Conservation (phyloP, 2,329 filamentous ascomycete species). For the Arthrobotrys musiformis region DNA sequence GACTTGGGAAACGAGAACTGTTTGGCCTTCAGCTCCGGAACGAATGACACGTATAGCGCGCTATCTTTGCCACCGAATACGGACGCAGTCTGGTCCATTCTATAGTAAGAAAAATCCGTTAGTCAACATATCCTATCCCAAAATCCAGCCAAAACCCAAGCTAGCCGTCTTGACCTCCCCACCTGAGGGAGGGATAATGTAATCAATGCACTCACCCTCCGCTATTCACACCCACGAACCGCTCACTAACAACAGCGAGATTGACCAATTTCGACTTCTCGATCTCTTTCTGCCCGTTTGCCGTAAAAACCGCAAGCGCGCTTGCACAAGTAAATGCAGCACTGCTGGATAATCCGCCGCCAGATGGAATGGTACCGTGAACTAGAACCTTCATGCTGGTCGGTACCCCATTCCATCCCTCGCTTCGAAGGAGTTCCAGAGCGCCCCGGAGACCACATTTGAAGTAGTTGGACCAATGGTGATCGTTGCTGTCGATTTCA, state of each 20-base stretch:
- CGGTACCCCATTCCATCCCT: constrained; percentile 72
- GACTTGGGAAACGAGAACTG: constrained; percentile 85
- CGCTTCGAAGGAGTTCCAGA: constrained; percentile 78
- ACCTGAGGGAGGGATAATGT: neutral
- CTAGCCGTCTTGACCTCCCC: neutral
- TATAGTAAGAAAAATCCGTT: constrained; percentile 61
- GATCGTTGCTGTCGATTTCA: constrained; percentile 83
- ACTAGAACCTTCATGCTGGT: constrained; percentile 87
- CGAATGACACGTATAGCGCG: constrained; percentile 90
- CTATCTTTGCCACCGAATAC: constrained; percentile 89
- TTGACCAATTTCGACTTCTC: constrained; percentile 94
- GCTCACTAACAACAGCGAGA: constrained; percentile 91
- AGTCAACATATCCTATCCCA: neutral
- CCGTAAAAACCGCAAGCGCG: constrained; percentile 85
- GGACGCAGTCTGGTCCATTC: constrained; percentile 97
- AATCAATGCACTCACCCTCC: constrained; percentile 74
- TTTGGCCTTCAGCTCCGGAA: constrained; percentile 77
- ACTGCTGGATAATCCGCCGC: constrained; percentile 91
- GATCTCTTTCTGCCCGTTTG: constrained; percentile 80
- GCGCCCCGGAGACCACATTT: constrained; percentile 88
- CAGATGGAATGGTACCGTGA: constrained; percentile 90
- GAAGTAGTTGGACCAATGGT: constrained; percentile 99
- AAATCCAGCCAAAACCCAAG: neutral
- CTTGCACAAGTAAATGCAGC: constrained; percentile 93
- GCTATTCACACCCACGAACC: constrained; percentile 93